These are phyloP conservation scores for Globisporangium cederbergense DNA, from an alignment of 352 stramenopile genomes.

Conservation along the genomic window DNA sequence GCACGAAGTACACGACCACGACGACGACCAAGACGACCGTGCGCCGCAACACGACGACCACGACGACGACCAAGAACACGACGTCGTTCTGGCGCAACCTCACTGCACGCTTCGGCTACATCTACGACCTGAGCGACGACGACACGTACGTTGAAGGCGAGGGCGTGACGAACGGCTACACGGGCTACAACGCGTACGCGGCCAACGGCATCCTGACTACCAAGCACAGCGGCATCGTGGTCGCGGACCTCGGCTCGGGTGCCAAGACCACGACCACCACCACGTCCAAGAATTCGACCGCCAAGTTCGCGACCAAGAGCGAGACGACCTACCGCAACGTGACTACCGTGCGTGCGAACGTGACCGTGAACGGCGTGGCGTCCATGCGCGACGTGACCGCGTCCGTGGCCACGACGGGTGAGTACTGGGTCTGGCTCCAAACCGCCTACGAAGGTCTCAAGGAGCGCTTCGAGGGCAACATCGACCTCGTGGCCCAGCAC, in stretches of 20 bases:
- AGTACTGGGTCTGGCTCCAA: slow-evolving; percentile 63
- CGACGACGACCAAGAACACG: slow-evolving; percentile 18
- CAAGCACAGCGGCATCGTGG: slow-evolving; percentile 51
- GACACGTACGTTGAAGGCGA: slow-evolving; percentile 32
- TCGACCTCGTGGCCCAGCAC: slow-evolving; percentile 56
- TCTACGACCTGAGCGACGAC: slow-evolving; percentile 44
- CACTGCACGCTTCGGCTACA: slow-evolving; percentile 34
- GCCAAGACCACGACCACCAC: slow-evolving; percentile 12
- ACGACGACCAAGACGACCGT: slow-evolving; percentile 40
- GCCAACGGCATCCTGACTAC: slow-evolving; percentile 37
- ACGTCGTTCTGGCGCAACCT: slow-evolving; percentile 34
- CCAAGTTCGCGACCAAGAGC: slow-evolving; percentile 19
- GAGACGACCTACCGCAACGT: slow-evolving; percentile 35
- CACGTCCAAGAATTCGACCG: slow-evolving; percentile 24
- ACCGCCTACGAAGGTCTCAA: slow-evolving; percentile 54
- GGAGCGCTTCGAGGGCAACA: slow-evolving; percentile 54
- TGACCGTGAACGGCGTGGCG: slow-evolving; percentile 35
- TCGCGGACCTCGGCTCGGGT: slow-evolving; percentile 28
- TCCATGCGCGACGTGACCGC: slow-evolving; percentile 32
- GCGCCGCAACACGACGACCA: slow-evolving; percentile 33
- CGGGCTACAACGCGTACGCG: slow-evolving; percentile 37
- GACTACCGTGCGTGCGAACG: slow-evolving; percentile 34
- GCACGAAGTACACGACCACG: slow-evolving; percentile 51
- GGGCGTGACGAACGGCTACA: slow-evolving; percentile 44
- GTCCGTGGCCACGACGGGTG: slow-evolving; percentile 44